These are phyloP conservation scores for Phylloporus scabripes DNA, from an alignment of 768 basidiomycete species.

Conservation along the genomic window DNA sequence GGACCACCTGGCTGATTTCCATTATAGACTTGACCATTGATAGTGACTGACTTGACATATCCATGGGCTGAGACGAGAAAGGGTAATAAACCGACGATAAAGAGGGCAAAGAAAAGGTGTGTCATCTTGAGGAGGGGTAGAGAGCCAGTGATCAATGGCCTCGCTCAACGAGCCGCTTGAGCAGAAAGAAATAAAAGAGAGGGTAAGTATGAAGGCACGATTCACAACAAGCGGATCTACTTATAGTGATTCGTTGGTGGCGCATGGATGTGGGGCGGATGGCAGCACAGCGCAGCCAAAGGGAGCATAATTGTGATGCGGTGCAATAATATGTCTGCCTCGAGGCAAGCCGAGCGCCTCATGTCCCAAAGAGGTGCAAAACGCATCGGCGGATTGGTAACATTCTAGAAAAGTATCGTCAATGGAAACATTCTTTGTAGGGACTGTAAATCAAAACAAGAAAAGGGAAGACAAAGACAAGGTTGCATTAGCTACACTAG, in stretches of 20 bases:
- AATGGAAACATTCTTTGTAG: no score
- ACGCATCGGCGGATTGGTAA: no score
- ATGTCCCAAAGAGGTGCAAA: no score
- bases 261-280: slow-evolving; percentile 16
- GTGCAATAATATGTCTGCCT: slow-evolving; percentile 5
- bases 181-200: slow-evolving; percentile 7
- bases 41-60: slow-evolving; percentile 26
- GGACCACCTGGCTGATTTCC: slow-evolving; percentile 32
- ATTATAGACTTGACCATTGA: slow-evolving; percentile 24
- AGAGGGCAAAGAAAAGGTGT: slow-evolving; percentile 7
- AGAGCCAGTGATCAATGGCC: slow-evolving; percentile 1
- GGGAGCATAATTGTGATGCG: neutral
- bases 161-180: slow-evolving; percentile 20
- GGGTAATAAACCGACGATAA: slow-evolving; percentile 13
- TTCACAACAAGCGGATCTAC: slow-evolving; percentile 5
- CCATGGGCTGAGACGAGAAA: slow-evolving; percentile 28
- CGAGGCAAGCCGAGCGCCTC: slow-evolving; percentile 6
- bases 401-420: no score
- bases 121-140: slow-evolving; percentile 8
- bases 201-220: neutral
- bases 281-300: slow-evolving; percentile 12
- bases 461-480: no score
- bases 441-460: no score
- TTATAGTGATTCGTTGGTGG: slow-evolving; percentile 13
- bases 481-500: no score